Evolutionary conservation across 2,329 filamentous ascomycete species (phyloP), one percentile per base, ranked within the genome.

Genomic region (Fusarium verrucosum): DNA sequence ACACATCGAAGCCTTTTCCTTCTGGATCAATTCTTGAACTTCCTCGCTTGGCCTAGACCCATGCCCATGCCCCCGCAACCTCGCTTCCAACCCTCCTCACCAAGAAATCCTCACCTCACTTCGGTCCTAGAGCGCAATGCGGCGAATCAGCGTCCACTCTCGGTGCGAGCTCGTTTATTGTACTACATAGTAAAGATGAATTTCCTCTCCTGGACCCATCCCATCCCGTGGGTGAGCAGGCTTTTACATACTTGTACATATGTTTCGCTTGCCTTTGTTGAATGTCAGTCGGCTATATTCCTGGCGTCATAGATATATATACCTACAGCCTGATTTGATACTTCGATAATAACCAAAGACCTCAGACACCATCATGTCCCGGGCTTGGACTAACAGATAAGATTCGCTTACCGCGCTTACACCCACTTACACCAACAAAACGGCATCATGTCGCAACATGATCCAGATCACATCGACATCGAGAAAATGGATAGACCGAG

Each of bases 401-500:
- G 13, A 26, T 23, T 11, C 8, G 11, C 23, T 25, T 13, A 26
- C n/a, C 28, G 22, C 19, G 26, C 41, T 32, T 36, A 30, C n/a
- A 45, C 20, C n/a, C 17, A 50, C n/a, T 26, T 30, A 30, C 28
- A 30, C 28, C 28, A 6, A n/a, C 22, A 58, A 43, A 59, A 17
- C 25, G 16, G 23, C 36, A 49, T 36, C 17, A 67, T 67, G 64
- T 46, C 55, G n/a, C 50, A 67, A 22, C 50, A 65, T 54, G 57
- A 51, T 14, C 50, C 61, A 41, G 46, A 35, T 5, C 35, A 46
- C 11, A 33, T 66, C 23, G 72, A 77, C 16, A 44, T 70, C 26
- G 76, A 78, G 41, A 77, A 75, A 38, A 49, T 73, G 36, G 76
- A 76, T 17, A 70, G 64, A 22, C 63, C 69, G 14, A 77, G 73